Base-by-base conservation (phyloP, 768 basidiomycete species). In the Crepidotus variabilis region DNA sequence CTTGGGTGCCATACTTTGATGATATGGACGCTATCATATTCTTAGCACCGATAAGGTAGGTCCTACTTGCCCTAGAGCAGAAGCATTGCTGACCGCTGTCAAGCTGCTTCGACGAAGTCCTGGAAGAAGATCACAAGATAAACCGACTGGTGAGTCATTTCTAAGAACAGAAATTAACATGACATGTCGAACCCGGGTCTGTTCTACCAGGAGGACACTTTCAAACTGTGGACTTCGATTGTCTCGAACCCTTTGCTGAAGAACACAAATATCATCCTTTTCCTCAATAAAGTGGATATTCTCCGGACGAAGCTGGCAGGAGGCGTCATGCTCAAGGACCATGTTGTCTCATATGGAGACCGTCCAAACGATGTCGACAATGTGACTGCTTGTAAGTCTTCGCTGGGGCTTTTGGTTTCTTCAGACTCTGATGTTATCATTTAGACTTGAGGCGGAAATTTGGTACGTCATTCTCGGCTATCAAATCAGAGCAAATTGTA, bases 361-460 rank as follows among this genome's bases (percentile, higher is more conserved):
- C 75, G 83, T 55, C 80, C 83, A 14, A 90, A 88, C 61, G 80
- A 86, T 55, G 83, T 80, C 58, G 83, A 86, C 56, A 77, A 78
- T 36, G 79, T 83, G 5, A 79, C 84, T 7, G 69, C 69, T 51
- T 90, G 88, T 88, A 65, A 67, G 86, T 5, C 39, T 20, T 20
- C 39, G 4, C 39, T 11, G 3, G 4, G 28, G 3, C 11, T 6
- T 57, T 34, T 28, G 11, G 23, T n/a, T 16, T 10, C 36, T 20
- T 33, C 43, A 51, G 11, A 52, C 36, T 36, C 55, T 49, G 22
- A 50, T 50, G 50, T n/a, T 18, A 61, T 4, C 35, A 43, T 43
- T 11, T 48, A 90, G 88, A 90, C 69, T 78, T 90, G 57, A 80
- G 75, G 67, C 85, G 83, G 70, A 91, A 90, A 67, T 91, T 90